Evolutionary conservation across 768 basidiomycete species (phyloP), one percentile per base, ranked within the genome.

Genomic region (Suillus variegatus): DNA sequence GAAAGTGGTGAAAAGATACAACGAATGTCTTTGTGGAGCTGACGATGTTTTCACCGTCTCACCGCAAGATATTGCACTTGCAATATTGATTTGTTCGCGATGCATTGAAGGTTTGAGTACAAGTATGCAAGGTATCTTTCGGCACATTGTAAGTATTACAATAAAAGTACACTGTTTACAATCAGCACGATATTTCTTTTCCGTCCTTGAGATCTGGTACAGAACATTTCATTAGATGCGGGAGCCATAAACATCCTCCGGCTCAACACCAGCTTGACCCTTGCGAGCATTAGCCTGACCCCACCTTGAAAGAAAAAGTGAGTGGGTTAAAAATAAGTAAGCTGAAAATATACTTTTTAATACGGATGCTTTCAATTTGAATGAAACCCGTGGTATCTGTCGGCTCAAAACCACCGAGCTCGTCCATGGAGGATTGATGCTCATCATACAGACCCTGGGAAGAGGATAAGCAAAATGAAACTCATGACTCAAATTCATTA

Each of bases 321-420:
- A 55, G 32, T 61, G 32, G 67, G 51, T 13, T 16, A 12, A 44
- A 32, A 32, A 14, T 8, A 14, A 68, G 7, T 51, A 46, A 60
- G 32, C 13, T 38, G 67, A 62, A 25, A 54, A 13, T 90, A 67
- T 75, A 97, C 90, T 97, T 95, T 84, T 97, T 98, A 78, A 99
- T 95, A 55, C 97, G 88, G 78, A 99, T 99, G 41, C 94, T 94
- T 77, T 97, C 94, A 69, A 99, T 98, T 74, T 92, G 90, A 79
- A 99, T 98, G 85, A 99, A 99, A 3, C 54, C 54, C 36, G 54
- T 55, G 12, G 95, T 97, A 73, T 97, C 95, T 38, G 92, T 93
- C 22, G 96, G 96, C 80, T 97, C 94, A 79, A 99, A 99, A 51
- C 96, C 97, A 66, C 97, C 97, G 65, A 98, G 88, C 81, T 97